These are phyloP conservation scores for Parasitella parasitica DNA, from an alignment of 371 early-diverging fungal genomes.

Conservation along the genomic window DNA sequence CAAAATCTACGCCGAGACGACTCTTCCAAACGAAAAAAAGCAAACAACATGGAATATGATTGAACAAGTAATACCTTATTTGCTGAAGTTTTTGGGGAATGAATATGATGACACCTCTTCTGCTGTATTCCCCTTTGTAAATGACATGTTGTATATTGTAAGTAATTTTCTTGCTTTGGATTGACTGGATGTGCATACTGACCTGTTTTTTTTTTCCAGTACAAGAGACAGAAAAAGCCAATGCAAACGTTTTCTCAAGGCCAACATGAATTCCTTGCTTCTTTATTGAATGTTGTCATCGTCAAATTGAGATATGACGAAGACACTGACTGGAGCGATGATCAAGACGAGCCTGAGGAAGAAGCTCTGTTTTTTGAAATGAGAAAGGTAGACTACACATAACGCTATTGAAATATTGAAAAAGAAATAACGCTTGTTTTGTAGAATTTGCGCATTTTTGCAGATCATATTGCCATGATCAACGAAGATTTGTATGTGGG, in stretches of 20 bases:
- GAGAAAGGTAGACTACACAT: slow-evolving; percentile 77
- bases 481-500: slow-evolving; percentile 60
- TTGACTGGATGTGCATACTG: too few relatives aligned
- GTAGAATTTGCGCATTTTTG: slow-evolving; percentile 70
- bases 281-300: slow-evolving; percentile 74
- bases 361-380: slow-evolving; percentile 72
- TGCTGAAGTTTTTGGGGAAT: slow-evolving; percentile 72
- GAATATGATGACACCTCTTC: slow-evolving; percentile 84
- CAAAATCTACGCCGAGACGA: slow-evolving; percentile 67
- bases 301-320: slow-evolving; percentile 89
- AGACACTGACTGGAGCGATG: slow-evolving; percentile 75
- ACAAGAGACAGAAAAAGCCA: slow-evolving; percentile 70
- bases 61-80: slow-evolving; percentile 64
- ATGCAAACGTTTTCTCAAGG: slow-evolving; percentile 55
- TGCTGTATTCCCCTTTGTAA: slow-evolving; percentile 72
- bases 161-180: slow-evolving; percentile 7
- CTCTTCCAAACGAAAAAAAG: slow-evolving; percentile 43
- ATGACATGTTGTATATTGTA: slow-evolving; percentile 66
- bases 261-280: slow-evolving; percentile 70
- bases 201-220: slow-evolving; percentile 28
- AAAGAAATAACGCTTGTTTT: slow-evolving; percentile 1
- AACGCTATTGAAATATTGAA: too few relatives aligned
- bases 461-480: slow-evolving; percentile 71
- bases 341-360: slow-evolving; percentile 75
- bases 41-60: slow-evolving; percentile 49